Evolutionary conservation across 2,329 filamentous ascomycete species (phyloP).

Genomic region (Pyrenochaeta sp.): DNA sequence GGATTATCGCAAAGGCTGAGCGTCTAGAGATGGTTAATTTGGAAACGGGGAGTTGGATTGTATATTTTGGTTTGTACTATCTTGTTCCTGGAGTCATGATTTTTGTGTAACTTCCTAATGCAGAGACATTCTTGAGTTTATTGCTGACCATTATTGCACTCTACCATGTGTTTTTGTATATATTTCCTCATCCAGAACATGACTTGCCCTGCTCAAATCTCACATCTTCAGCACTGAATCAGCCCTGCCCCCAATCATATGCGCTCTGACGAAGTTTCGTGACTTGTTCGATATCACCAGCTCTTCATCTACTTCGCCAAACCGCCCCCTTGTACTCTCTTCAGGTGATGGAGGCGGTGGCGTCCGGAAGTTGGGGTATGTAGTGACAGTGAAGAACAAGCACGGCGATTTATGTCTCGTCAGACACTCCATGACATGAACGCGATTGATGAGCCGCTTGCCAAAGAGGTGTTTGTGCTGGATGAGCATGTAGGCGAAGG

Average conservation of each 20-base stretch:
- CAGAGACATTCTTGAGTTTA: no score
- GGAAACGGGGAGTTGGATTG: not conserved
- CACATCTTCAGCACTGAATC: not conserved
- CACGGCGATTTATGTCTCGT: conserved; percentile 1
- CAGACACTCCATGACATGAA: conserved; percentile 1
- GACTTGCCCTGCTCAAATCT: not conserved
- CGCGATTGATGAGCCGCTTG: not conserved
- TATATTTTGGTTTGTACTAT: no score
- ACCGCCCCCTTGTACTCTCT: not conserved
- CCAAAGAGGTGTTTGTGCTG: conserved; percentile 1
- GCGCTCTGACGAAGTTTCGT: not conserved
- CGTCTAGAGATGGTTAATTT: not conserved
- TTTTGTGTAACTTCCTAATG: no score
- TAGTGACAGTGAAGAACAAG: not conserved
- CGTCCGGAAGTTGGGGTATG: not conserved
- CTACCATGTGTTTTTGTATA: not conserved
- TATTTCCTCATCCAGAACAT: not conserved
- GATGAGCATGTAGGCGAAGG: conserved; percentile 3
- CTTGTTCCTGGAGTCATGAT: no score
- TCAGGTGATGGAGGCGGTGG: not conserved
- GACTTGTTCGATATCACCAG: not conserved
- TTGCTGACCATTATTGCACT: not conserved
- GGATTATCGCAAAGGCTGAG: no score
- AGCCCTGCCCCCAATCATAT: not conserved
- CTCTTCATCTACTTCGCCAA: not conserved